Evolutionary conservation across 176 grass and related monocot species (phyloP).

Genomic region (Olyra latifolia): DNA sequence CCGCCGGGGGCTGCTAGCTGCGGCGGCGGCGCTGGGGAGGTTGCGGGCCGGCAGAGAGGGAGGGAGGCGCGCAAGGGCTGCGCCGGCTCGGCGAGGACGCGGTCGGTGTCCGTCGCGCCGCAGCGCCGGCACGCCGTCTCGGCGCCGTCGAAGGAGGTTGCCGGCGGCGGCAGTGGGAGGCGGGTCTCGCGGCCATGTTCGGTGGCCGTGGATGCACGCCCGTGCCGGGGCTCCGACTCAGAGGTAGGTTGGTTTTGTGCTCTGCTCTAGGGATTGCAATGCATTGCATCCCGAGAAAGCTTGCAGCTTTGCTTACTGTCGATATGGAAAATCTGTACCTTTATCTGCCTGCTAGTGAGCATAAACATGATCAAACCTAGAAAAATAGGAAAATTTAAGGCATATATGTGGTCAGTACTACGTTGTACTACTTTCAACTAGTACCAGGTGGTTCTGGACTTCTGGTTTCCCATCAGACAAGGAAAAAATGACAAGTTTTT

Average conservation of each 20-base stretch:
- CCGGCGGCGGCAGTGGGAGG: background rate
- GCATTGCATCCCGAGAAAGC: background rate
- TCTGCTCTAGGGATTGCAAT: background rate
- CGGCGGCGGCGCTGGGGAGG: background rate
- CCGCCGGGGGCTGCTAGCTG: background rate
- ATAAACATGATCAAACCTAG: background rate
- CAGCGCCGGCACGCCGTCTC: background rate
- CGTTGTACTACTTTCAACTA: background rate
- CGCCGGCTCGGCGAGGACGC: constrained; percentile 21
- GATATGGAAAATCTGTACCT: background rate
- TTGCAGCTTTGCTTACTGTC: background rate
- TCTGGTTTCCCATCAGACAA: background rate
- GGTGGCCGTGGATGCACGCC: background rate
- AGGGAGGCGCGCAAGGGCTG: constrained; percentile 17
- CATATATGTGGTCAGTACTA: background rate
- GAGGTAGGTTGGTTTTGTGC: constrained; percentile 27
- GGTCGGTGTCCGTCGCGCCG: constrained; percentile 45
- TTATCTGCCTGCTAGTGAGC: background rate
- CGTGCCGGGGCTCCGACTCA: constrained; percentile 20
- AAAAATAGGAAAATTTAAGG: too few species aligned
- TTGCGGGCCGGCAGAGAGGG: constrained; percentile 5
- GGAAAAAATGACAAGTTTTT: background rate
- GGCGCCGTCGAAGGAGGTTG: background rate
- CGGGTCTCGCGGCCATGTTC: constrained; percentile 3
- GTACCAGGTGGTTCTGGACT: background rate